Percentiles rank a stretch among this genome's conserved stretches.
phyloP scores from a whole-genome alignment of 1,139 yeast genomes.

The Lodderomyces orthopsilosis region DNA sequence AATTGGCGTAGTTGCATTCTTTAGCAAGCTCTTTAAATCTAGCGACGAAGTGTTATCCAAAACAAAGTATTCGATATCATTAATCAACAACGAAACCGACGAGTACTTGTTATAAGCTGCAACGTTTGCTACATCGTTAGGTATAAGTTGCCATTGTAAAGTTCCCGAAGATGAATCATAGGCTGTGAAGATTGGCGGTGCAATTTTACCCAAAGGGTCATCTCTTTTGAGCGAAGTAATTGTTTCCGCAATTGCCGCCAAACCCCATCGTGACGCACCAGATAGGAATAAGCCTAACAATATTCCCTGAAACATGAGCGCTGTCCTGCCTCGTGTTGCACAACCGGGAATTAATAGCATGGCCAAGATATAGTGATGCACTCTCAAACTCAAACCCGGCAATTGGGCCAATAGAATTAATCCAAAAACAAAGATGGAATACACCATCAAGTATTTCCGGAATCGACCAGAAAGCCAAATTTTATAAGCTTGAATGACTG shows the following conservation, averaged over 20 bases:
- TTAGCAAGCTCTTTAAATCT: conserved; percentile 39
- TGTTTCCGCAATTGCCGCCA: conserved; percentile 86
- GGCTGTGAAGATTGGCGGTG: conserved; percentile 42
- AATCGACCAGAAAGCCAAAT: conserved; percentile 82
- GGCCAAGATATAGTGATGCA: conserved; percentile 89
- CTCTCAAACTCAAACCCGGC: conserved; percentile 71
- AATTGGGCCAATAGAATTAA: conserved; percentile 48
- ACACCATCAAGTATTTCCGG: conserved; percentile 52
- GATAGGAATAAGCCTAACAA: conserved; percentile 76
- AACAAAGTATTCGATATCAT: conserved; percentile 75
- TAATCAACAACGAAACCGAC: conserved; percentile 64
- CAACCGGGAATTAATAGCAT: conserved; percentile 83
- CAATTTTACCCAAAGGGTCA: conserved; percentile 64
- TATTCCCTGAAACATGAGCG: conserved; percentile 77
- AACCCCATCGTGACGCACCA: conserved; percentile 92
- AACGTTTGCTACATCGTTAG: conserved; percentile 9
- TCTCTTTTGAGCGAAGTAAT: conserved; percentile 63
- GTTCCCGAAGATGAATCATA: conserved; percentile 32
- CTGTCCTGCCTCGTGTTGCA: conserved; percentile 69
- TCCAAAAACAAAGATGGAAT: conserved; percentile 44
- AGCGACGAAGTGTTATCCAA: conserved; percentile 19
- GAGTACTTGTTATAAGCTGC: conserved; percentile 22
- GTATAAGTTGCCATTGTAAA: conserved; percentile 30
- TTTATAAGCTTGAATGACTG: conserved; percentile 69
- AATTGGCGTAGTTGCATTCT: conserved; percentile 30